A percentile compares a stretch with the other conserved stretches of the same genome.
Evolutionary conservation across 2,329 filamentous ascomycete species (phyloP).

Genomic region (Microsporum ferrugineum): DNA sequence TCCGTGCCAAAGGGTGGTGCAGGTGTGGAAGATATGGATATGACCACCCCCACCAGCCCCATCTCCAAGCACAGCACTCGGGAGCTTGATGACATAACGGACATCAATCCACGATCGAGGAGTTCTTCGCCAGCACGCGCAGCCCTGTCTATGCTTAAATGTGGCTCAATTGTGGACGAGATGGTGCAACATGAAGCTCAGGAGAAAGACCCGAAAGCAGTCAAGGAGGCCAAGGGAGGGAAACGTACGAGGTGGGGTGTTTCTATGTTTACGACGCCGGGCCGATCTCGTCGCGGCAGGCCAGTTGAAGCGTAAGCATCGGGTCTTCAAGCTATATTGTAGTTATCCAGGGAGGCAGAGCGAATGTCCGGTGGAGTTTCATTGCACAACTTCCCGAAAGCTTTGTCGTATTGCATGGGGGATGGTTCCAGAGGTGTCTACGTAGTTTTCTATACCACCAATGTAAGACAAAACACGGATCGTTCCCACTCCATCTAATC

Average conservation of each 20-base stretch:
- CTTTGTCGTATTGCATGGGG: neutral
- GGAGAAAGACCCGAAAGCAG: neutral
- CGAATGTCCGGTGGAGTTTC: neutral
- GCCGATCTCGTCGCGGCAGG: slow-evolving; percentile 5
- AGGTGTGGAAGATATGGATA: neutral
- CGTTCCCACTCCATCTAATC: neutral
- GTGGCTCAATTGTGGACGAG: neutral
- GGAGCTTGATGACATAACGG: slow-evolving; percentile 7
- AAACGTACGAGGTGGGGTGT: slow-evolving; percentile 13
- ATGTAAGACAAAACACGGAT: neutral
- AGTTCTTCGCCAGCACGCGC: neutral
- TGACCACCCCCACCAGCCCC: neutral
- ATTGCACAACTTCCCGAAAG: neutral
- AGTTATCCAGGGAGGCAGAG: too few species aligned
- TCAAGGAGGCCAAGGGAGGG: neutral
- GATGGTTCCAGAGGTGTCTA: neutral
- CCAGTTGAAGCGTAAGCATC: neutral
- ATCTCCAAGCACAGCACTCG: slow-evolving; percentile 1
- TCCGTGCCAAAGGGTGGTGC: slow-evolving; percentile 7
- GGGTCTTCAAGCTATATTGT: too few species aligned
- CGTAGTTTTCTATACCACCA: neutral
- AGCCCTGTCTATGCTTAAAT: slow-evolving; percentile 6
- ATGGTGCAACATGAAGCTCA: slow-evolving; percentile 2
- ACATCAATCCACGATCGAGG: neutral
- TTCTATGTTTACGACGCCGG: slow-evolving; percentile 10